Base-by-base conservation (phyloP, 2,329 filamentous ascomycete species). In the Didymella exigua region DNA sequence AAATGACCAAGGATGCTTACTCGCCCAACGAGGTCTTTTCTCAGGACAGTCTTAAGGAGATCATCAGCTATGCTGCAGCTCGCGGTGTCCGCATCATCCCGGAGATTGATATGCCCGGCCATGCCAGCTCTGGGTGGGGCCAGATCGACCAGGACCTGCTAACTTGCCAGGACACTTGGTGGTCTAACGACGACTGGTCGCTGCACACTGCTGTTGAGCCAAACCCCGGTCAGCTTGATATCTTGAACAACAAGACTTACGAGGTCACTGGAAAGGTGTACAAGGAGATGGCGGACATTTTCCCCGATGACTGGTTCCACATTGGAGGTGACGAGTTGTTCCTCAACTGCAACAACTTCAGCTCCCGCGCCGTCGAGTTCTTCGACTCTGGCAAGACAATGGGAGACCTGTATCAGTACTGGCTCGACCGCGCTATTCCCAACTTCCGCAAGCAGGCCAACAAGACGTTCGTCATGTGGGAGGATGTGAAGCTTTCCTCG, bases 71-170 rank as follows among this genome's bases (percentile, higher is more conserved):
- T 58, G 82, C 80, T 14, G 75, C 79, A 31, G 78, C 79, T 29
- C 83, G 83, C 16, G 84, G 80, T 51, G 77, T 86, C n/a, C 82
- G 84, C 49, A 76, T 86, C 50, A 76, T 86, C 29, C 82, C 84
- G n/a, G 84, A 86, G 62, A 79, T 86, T 36, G 84, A 86, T 67
- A 86, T 86, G 82, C 84, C 84, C 6, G 82, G 83, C 41, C 84
- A 86, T 66, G 79, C 82, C 5, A 75, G 77, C 26, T 78, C 81
- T 0, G 82, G 82, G 26, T 85, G 82, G 82, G 76, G 81, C 49
- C 82, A 83, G 56, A 75, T 86, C 6, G 82, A 86, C 55, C 76
- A 82, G 21, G 75, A 78, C 21, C 83, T 87, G 51, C 75, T 85
- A 24, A 78, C 84, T 11, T 86, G 83, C 68, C 72, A 70, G 16